Base-by-base conservation (phyloP, 169 alveolate species). In the Amoebophrya sp. region DNA sequence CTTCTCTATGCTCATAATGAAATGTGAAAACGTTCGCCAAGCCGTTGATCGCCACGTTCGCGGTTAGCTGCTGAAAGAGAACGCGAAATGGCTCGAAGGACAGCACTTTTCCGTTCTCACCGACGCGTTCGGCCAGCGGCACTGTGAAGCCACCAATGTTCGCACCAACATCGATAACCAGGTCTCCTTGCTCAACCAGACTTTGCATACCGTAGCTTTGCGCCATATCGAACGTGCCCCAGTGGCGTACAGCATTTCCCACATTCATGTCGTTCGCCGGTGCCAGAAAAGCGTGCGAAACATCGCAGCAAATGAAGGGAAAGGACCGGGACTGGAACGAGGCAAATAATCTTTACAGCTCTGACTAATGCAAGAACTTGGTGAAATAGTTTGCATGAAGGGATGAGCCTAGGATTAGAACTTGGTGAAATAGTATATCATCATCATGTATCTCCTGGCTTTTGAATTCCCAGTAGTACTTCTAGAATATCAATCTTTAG, bases 71-170 rank as follows among this genome's bases (percentile, higher is more conserved):
- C 77, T 92, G 94, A 78, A 90, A 92, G 40, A 92, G 92, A 29
- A 92, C 41, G 10, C 94, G 94, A 77, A 92, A 92, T n/a, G 94
- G 94, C 54, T 92, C 94, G 78, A 92, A 92, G 41, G 94, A 92
- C 41, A 89, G 54, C 55, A 92, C 94, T 0, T 90, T 77, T 23
- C 94, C 94, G 38, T 36, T 40, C 23, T 40, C 76, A 29, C 94
- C 94, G 36, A 92, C 94, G 0, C 90, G 90, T 34, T 55, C 53
- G 26, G 94, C 94, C 55, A 92, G 65, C 2, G 94, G 94, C 38
- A 92, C 55, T 41, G 91, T 47, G 40, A 89, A 92, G 47, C 92
- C 90, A 26, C 94, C 94, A 41, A 92, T 91, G 77, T 92, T 91
- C 1, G 94, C 90, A 40, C 94, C 94, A 23, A 90, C 36, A 77